These are phyloP conservation scores for Termitomyces sp. DNA, from an alignment of 768 basidiomycete species.

Conservation along the genomic window DNA sequence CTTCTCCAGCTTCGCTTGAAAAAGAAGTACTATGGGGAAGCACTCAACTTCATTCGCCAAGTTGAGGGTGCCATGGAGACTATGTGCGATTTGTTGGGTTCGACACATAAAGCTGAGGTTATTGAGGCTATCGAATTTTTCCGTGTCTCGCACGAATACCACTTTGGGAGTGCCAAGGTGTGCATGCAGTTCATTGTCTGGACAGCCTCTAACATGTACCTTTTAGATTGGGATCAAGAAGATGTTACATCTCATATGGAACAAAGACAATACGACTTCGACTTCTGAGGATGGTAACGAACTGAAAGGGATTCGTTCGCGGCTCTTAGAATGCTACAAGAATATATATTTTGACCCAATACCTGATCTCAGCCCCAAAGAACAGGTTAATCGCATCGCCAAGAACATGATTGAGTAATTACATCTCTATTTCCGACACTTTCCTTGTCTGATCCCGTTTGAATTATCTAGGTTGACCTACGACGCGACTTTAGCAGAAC, in stretches of 20 bases:
- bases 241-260: constrained; percentile 97
- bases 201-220: constrained; percentile 1
- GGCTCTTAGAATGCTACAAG: constrained; percentile 85
- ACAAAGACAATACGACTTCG: constrained; percentile 84
- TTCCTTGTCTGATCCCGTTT: neutral
- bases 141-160: constrained; percentile 73
- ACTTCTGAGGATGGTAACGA: constrained; percentile 61
- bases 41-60: constrained; percentile 69
- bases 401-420: constrained; percentile 94
- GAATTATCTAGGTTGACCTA: constrained; percentile 67
- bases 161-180: constrained; percentile 75
- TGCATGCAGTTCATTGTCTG: neutral
- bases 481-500: constrained; percentile 86
- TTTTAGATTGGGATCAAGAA: constrained; percentile 81
- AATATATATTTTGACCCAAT: constrained; percentile 85
- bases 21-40: constrained; percentile 86
- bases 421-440: constrained; percentile 14
- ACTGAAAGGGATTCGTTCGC: constrained; percentile 81
- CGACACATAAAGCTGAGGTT: constrained; percentile 80
- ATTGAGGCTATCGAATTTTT: constrained; percentile 89
- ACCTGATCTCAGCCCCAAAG: constrained; percentile 66
- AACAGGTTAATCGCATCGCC: constrained; percentile 86
- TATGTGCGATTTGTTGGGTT: constrained; percentile 76
- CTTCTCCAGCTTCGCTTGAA: constrained; percentile 61
- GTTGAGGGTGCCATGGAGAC: constrained; percentile 61